Conservation (phyloP, 257 asterid species). For the Verbena officinalis region DNA sequence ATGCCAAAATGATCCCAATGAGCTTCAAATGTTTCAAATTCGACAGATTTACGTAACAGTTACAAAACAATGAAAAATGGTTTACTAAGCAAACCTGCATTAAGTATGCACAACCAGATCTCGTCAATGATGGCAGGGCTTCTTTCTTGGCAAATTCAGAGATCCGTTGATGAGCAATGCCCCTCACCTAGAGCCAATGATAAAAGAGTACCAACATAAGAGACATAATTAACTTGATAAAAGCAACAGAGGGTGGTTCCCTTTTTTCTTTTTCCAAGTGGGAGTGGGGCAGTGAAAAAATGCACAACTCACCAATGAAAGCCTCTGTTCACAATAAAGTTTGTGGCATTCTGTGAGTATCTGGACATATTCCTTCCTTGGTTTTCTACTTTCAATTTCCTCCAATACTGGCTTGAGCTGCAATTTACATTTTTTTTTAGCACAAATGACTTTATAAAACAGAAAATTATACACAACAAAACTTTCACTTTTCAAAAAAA, state of each 20-base stretch:
- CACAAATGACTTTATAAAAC: conserved; percentile 19
- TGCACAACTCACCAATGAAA: conserved; percentile 66
- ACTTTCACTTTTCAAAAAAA: conserved; percentile 10
- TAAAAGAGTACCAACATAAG: conserved; percentile 11
- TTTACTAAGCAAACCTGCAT: conserved; percentile 74
- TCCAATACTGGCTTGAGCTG: conserved; percentile 96
- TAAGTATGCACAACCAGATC: conserved; percentile 98
- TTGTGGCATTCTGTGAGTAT: conserved; percentile 95
- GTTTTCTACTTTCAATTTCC: conserved; percentile 92
- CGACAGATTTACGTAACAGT: conserved; percentile 16
- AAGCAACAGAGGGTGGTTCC: not conserved
- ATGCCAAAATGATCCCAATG: conserved; percentile 17
- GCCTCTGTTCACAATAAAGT: conserved; percentile 95
- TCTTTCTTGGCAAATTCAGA: conserved; percentile 90
- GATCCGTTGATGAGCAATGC: conserved; percentile 86
- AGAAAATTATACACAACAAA: conserved; percentile 21
- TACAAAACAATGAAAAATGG: conserved; percentile 12
- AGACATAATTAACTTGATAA: conserved; percentile 9
- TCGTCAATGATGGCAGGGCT: conserved; percentile 81
- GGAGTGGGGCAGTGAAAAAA: no score
- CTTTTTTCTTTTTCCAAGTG: no score
- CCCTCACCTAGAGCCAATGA: conserved; percentile 62
- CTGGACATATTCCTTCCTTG: conserved; percentile 93
- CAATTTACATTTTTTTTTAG: conserved; percentile 32
- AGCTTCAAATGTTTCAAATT: conserved; percentile 18